phyloP scores from a whole-genome alignment of 306 rosid species.

The Senna siamea region DNA sequence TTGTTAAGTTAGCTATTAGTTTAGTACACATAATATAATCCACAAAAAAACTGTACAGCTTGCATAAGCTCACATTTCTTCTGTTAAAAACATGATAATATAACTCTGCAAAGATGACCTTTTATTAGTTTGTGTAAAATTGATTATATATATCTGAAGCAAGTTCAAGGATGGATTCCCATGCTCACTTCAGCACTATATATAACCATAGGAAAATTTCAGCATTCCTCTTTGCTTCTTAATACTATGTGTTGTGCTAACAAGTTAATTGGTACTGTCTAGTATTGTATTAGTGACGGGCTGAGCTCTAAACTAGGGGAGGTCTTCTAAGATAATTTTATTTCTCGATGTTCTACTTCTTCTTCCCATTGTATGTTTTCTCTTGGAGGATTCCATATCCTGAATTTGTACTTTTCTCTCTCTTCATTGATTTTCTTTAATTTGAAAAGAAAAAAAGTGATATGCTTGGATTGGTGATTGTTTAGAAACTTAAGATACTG shows the following conservation, averaged over 20 bases:
- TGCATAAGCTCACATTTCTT: constrained; percentile 21
- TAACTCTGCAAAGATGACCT: constrained; percentile 20
- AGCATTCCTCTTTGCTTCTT: constrained; percentile 20
- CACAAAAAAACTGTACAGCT: neutral
- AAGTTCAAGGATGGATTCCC: constrained; percentile 13
- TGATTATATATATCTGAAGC: neutral
- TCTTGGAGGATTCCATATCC: neutral
- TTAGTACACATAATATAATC: neutral
- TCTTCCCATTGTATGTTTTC: neutral
- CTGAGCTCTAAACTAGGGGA: constrained; percentile 26
- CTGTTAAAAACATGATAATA: constrained; percentile 4
- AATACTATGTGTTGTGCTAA: constrained; percentile 24
- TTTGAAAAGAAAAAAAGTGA: neutral
- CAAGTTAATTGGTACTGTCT: constrained; percentile 19
- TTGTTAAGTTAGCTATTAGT: constrained; percentile 13
- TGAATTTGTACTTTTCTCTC: neutral
- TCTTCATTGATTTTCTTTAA: neutral
- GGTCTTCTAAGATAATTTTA: neutral
- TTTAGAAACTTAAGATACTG: constrained; percentile 23
- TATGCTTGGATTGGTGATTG: constrained; percentile 31
- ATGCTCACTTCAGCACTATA: neutral
- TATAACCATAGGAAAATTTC: constrained; percentile 2
- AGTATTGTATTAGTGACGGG: constrained; percentile 16
- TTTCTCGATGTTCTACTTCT: neutral
- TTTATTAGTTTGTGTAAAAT: neutral